Evolutionary conservation across 2,329 filamentous ascomycete species (phyloP).

Genomic region (Aspergillus hortae): DNA sequence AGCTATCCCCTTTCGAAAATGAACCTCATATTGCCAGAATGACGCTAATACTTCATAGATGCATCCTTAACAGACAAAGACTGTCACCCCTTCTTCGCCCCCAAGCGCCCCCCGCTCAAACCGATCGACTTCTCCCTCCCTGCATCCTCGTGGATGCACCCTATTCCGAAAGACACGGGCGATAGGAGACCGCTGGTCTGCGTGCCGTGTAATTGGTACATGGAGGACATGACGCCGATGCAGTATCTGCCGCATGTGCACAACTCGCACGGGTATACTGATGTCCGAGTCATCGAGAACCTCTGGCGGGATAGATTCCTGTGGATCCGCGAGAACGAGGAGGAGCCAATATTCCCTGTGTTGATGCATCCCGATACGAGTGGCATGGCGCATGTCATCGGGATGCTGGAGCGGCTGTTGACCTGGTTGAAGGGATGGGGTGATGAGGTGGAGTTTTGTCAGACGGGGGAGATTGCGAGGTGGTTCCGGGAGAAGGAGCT

Average conservation of each 20-base stretch:
- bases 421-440: slow-evolving; percentile 46
- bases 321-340: slow-evolving; percentile 49
- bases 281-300: slow-evolving; percentile 54
- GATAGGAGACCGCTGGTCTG: slow-evolving; percentile 35
- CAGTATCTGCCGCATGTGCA: slow-evolving; percentile 42
- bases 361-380: slow-evolving; percentile 58
- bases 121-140: slow-evolving; percentile 42
- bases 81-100: slow-evolving; percentile 40
- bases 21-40: no score
- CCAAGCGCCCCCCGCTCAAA: slow-evolving; percentile 31
- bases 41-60: no score
- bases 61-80: slow-evolving; percentile 43
- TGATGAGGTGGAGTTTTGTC: slow-evolving; percentile 31
- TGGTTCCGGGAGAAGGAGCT: slow-evolving; percentile 24
- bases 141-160: slow-evolving; percentile 45
- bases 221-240: slow-evolving; percentile 46
- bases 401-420: slow-evolving; percentile 54
- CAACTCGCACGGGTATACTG: slow-evolving; percentile 58
- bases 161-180: slow-evolving; percentile 24
- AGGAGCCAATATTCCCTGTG: slow-evolving; percentile 47
- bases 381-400: slow-evolving; percentile 60
- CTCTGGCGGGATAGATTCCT: slow-evolving; percentile 61
- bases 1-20: no score
- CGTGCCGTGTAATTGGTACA: slow-evolving; percentile 46
- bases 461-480: slow-evolving; percentile 26